Evolutionary conservation across 2,329 filamentous ascomycete species (phyloP), one percentile per base, ranked within the genome.

Genomic region (Paracoccidioides brasiliensis): DNA sequence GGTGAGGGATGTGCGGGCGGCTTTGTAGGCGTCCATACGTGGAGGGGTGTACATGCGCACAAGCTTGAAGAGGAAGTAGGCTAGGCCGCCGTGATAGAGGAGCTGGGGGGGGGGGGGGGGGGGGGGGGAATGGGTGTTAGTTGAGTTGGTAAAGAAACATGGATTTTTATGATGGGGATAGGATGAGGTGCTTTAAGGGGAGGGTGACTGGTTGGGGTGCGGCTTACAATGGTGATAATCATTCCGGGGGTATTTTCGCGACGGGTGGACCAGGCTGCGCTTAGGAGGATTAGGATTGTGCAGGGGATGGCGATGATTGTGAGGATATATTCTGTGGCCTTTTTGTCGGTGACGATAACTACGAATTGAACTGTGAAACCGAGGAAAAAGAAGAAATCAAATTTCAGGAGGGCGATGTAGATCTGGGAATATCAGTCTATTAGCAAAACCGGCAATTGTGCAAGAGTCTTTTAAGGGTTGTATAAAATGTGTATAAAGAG

Each of bases 321-420:
- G 53, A 97, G 78, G 55, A 80, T 86, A 64, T 93, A 88, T 70
- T 98, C 93, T 64, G 82, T 76, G 59, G 85, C 80, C 50, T 79
- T 79, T 32, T 77, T 78, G 60, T 80, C 80, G 46, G 81, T 84
- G 57, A 98, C 90, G 57, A 97, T 86, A 64, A 98, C 91, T 54
- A 97, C 80, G 71, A 98, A 98, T 68, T 98, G 93, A 49, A 98
- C 88, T 5, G 93, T 97, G 71, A 98, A 98, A 55, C 91, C 93
- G 52, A 98, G 82, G 79, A 98, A 98, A 78, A 98, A 97, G 82
- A 98, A 98, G 74, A 98, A 97, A 74, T 98, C 93, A 70, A 98
- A 98, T 73, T 98, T 98, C 61, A 98, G 80, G 9, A 98, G 80
- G 41, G 93, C 89, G 66, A 98, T 96, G 72, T 96, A 98, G 70